Base-by-base conservation (phyloP, 2,329 filamentous ascomycete species). In the Penicillium sp. region DNA sequence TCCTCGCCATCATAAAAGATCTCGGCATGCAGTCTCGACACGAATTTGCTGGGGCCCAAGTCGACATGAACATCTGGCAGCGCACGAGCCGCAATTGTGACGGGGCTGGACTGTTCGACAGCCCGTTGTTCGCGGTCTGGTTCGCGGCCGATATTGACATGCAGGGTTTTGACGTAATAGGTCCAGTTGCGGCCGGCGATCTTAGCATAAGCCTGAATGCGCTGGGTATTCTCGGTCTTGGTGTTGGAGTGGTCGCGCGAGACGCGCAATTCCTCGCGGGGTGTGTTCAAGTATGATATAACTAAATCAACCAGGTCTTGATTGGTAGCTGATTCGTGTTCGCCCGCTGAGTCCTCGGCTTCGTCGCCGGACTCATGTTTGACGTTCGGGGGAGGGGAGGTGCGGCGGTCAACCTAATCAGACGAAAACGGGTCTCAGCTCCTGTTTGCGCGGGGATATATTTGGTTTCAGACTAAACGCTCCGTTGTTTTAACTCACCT, bases 1-100 rank as follows among this genome's bases (percentile, higher is more conserved):
- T 78, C 73, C 65, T 86, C 87, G 41, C 87, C 85, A 67, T 91
- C 85, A 68, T 90, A 94, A 64, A 82, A 85, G 50, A 94, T 90
- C 67, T 86, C 81, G 11, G 89, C 90, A 70, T 92, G 90, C 60
- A 87, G 82, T 60, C 90, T 84, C 31, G 90, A 93, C 36, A 93
- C 87, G 70, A 89, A 86, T 77, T 93, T 93, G 75, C 85, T 90
- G 0, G 90, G 90, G 1, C 90, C 90, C 33, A 99, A 81, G 71
- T 99, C 93, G 65, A 99, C 93, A 70, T 97, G 89, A 13, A 97
- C 76, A 48, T 79, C 76, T 3, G 76, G 76, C 45, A 78, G 67
- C 36, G 78, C 73, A 51, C 74, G 73, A 40, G 77, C 75, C 11
- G 75, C 75, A 50, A 76, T 75, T 4, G 73, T 71, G 23, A 76